phyloP scores from a whole-genome alignment of 176 grass and related monocot genomes.

The Chrysopogon serrulatus region DNA sequence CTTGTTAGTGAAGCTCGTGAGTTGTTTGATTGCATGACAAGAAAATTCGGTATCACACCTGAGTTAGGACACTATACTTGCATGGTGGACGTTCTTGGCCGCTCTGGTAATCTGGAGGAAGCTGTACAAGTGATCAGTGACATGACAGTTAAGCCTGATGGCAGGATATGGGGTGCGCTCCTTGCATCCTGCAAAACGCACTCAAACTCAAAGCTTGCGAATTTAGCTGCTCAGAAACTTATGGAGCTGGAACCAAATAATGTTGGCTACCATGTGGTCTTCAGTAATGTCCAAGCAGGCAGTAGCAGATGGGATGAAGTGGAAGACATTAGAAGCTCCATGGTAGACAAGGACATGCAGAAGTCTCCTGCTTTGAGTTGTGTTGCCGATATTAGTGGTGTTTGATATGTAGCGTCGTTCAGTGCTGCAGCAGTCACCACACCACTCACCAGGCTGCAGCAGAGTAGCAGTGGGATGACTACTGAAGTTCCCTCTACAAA shows the following conservation, averaged over 20 bases:
- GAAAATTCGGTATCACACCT: slow-evolving; percentile 17
- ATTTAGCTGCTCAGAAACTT: slow-evolving; percentile 34
- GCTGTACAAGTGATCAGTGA: slow-evolving; percentile 27
- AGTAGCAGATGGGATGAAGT: slow-evolving; percentile 27
- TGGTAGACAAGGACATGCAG: background rate
- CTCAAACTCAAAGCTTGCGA: slow-evolving; percentile 30
- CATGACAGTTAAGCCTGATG: slow-evolving; percentile 36
- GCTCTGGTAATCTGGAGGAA: slow-evolving; percentile 32
- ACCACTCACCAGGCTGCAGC: too few relatives aligned
- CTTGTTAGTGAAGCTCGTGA: slow-evolving; percentile 40
- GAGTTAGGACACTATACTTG: slow-evolving; percentile 45
- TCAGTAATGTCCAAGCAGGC: slow-evolving; percentile 41
- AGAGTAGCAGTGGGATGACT: too few relatives aligned
- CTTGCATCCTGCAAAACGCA: slow-evolving; percentile 41
- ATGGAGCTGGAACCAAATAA: slow-evolving; percentile 47
- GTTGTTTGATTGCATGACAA: slow-evolving; percentile 46
- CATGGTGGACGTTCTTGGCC: slow-evolving; percentile 44
- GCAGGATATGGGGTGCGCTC: slow-evolving; percentile 57
- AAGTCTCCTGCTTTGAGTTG: slow-evolving; percentile 46
- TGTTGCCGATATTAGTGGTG: slow-evolving; percentile 6
- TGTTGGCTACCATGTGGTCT: slow-evolving; percentile 45
- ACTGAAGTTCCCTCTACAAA: too few relatives aligned
- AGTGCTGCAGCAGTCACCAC: background rate
- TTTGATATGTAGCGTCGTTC: background rate
- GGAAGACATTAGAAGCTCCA: slow-evolving; percentile 31